These are phyloP conservation scores for Aspergillus sp. DNA, from an alignment of 2,329 filamentous ascomycete genomes.

Conservation along the genomic window DNA sequence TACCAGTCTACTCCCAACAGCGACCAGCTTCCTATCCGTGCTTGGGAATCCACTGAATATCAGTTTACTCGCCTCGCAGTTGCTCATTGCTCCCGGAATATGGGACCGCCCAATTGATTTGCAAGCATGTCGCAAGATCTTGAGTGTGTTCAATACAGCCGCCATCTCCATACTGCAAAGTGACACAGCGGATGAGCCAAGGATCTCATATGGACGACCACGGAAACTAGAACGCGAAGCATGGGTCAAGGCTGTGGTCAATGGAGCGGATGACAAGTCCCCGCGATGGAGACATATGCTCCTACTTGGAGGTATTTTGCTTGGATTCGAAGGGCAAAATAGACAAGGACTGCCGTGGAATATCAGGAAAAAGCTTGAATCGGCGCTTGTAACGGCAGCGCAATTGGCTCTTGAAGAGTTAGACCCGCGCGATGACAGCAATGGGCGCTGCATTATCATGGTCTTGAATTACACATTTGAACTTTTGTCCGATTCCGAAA, in stretches of 20 bases:
- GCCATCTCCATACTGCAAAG: constrained; percentile 50
- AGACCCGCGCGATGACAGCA: constrained; percentile 47
- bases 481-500: constrained; percentile 58
- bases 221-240: constrained; percentile 52
- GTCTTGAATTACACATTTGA: constrained; percentile 75
- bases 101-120: constrained; percentile 54
- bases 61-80: constrained; percentile 55
- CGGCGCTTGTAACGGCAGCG: constrained; percentile 66
- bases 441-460: constrained; percentile 55
- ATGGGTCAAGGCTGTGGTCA: constrained; percentile 56
- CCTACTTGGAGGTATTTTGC: constrained; percentile 71
- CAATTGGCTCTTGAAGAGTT: constrained; percentile 67
- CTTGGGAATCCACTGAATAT: constrained; percentile 60
- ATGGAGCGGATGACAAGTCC: constrained; percentile 57
- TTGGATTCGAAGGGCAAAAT: constrained; percentile 67
- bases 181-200: constrained; percentile 35
- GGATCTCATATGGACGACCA: constrained; percentile 33
- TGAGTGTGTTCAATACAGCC: constrained; percentile 60
- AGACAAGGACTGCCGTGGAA: constrained; percentile 58
- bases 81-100: constrained; percentile 55
- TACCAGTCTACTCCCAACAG: constrained; percentile 48
- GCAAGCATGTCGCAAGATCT: constrained; percentile 50
- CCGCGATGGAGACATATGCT: constrained; percentile 78
- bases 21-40: constrained; percentile 41
- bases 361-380: constrained; percentile 65